Percentiles rank a stretch among this genome's conserved stretches.
Conservation (phyloP, 768 basidiomycete species). For the Rhodotorula sphaerocarpa region DNA sequence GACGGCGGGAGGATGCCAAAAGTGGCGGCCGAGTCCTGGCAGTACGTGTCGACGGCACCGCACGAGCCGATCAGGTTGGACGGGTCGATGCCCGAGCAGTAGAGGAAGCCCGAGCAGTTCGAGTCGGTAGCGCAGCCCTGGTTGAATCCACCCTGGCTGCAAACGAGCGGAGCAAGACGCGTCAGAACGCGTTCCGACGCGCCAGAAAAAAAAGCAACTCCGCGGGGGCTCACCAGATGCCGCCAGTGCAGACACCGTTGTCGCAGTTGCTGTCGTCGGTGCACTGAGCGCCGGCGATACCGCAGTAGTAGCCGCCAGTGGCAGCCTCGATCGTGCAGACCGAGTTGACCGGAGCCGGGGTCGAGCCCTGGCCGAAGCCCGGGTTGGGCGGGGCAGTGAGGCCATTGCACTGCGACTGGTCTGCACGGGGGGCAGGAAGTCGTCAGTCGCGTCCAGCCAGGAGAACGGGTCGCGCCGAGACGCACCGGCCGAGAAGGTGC, state of each 20-base stretch:
- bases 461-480: not conserved
- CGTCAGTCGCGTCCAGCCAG: not conserved
- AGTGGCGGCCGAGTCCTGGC: not conserved
- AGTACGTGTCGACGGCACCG: conserved; percentile 11
- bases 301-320: conserved; percentile 23
- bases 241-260: conserved; percentile 8
- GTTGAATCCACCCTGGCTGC: conserved; percentile 11
- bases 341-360: not conserved
- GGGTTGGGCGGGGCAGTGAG: not conserved
- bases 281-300: conserved; percentile 18
- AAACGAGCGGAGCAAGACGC: not conserved
- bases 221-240: not conserved
- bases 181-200: too few species aligned
- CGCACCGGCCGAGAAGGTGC: conserved; percentile 10
- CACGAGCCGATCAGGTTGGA: conserved; percentile 8
- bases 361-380: conserved; percentile 6
- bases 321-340: not conserved
- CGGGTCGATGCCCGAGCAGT: conserved; percentile 6
- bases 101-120: conserved; percentile 20
- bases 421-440: not conserved
- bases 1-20: not conserved
- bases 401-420: not conserved
- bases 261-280: conserved; percentile 6
- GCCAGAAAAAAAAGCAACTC: too few species aligned
- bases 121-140: conserved; percentile 10